These are phyloP conservation scores for Backusella westeae DNA, from an alignment of 192 early-diverging fungal species.

Conservation along the genomic window DNA sequence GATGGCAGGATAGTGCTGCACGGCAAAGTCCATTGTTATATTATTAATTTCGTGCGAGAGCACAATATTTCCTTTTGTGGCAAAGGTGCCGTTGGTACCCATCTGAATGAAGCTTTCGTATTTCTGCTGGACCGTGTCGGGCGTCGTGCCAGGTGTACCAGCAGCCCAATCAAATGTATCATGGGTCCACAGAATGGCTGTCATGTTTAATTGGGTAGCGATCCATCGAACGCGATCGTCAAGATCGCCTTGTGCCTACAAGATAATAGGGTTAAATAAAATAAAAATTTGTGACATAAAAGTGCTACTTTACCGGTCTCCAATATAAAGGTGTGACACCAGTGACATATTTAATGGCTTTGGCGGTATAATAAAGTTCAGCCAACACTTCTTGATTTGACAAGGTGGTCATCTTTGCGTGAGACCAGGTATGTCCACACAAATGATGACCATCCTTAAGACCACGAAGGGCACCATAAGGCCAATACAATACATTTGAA, in stretches of 20 bases:
- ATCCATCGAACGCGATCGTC: slow-evolving; percentile 58
- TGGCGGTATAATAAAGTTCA: slow-evolving; percentile 54
- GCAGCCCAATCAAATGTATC: slow-evolving; percentile 37
- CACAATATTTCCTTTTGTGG: slow-evolving; percentile 35
- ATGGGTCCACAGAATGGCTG: slow-evolving; percentile 36
- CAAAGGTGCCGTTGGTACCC: slow-evolving; percentile 34
- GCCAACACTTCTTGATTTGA: slow-evolving; percentile 45
- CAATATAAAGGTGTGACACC: slow-evolving; percentile 38
- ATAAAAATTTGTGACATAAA: background rate
- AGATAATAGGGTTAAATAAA: background rate
- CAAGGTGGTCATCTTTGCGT: slow-evolving; percentile 50
- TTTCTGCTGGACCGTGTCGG: slow-evolving; percentile 17
- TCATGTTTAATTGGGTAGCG: slow-evolving; percentile 43
- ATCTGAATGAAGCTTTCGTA: slow-evolving; percentile 31
- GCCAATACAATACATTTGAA: slow-evolving; percentile 50
- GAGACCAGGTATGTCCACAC: slow-evolving; percentile 62
- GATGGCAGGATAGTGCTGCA: slow-evolving; percentile 40
- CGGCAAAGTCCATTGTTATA: slow-evolving; percentile 41
- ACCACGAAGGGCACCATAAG: slow-evolving; percentile 41
- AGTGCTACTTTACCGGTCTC: slow-evolving; percentile 23
- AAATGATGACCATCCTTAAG: slow-evolving; percentile 58
- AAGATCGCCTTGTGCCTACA: slow-evolving; percentile 49
- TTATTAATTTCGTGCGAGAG: slow-evolving; percentile 45
- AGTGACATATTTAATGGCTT: slow-evolving; percentile 40
- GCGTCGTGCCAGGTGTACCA: slow-evolving; percentile 12